These are phyloP conservation scores for Boletus fagicola DNA, from an alignment of 768 basidiomycete genomes.

Conservation along the genomic window DNA sequence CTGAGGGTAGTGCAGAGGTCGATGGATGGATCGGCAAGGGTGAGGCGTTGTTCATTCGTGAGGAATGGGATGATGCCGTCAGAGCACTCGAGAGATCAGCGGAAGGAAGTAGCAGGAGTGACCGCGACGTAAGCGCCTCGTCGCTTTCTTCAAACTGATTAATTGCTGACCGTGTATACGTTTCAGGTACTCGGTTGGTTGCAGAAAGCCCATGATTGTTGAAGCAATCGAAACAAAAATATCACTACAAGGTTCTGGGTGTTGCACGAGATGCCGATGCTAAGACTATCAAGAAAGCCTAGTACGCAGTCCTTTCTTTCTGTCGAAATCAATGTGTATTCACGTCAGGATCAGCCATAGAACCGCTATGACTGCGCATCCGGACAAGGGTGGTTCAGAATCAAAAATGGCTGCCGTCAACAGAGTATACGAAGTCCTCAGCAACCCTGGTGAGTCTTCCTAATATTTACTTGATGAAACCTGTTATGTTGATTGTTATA, in stretches of 20 bases:
- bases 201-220: conserved; percentile 80
- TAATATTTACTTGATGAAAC: background rate
- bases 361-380: conserved; percentile 81
- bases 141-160: background rate
- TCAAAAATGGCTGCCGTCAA: conserved; percentile 93
- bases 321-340: background rate
- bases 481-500: background rate
- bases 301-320: conserved; percentile 31
- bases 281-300: conserved; percentile 94
- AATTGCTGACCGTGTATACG: background rate
- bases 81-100: conserved; percentile 77
- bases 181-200: conserved; percentile 67
- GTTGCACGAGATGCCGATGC: conserved; percentile 85
- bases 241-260: conserved; percentile 95
- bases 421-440: conserved; percentile 94
- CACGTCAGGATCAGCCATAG: conserved; percentile 52
- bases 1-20: conserved; percentile 60
- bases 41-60: conserved; percentile 67
- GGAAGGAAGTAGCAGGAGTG: conserved; percentile 72
- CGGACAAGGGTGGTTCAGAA: conserved; percentile 93
- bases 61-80: conserved; percentile 88
- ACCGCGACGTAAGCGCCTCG: conserved; percentile 59
- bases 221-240: conserved; percentile 89
- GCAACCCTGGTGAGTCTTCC: conserved; percentile 54
- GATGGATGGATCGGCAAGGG: conserved; percentile 76